Conservation (phyloP, 805 yeast genomes). For the Pichia heedii region DNA sequence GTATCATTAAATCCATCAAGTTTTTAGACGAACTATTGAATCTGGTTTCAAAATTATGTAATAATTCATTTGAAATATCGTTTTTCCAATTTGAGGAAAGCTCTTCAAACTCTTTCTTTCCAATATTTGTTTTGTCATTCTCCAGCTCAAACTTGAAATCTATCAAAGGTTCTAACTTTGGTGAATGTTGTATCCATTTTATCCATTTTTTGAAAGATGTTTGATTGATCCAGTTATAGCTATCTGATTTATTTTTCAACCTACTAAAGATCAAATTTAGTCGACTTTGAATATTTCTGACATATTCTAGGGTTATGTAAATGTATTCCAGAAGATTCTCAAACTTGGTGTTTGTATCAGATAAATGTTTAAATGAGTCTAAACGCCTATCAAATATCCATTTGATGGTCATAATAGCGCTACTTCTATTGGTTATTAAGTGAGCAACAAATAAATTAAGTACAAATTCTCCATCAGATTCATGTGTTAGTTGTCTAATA, state of each 20-base stretch:
- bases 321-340: constrained; percentile 21
- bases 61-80: constrained; percentile 13
- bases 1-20: constrained; percentile 14
- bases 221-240: constrained; percentile 22
- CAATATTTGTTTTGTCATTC: constrained; percentile 11
- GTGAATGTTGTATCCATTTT: constrained; percentile 20
- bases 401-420: constrained; percentile 17
- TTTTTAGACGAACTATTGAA: constrained; percentile 7
- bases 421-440: constrained; percentile 12
- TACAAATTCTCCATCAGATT: constrained; percentile 24
- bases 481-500: constrained; percentile 16
- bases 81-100: constrained; percentile 17
- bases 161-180: not conserved
- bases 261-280: constrained; percentile 17
- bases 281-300: constrained; percentile 18
- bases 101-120: constrained; percentile 5
- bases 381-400: constrained; percentile 20
- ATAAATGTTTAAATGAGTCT: constrained; percentile 7
- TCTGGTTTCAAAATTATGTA: constrained; percentile 1
- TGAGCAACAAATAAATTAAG: constrained; percentile 20
- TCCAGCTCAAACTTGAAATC: constrained; percentile 13
- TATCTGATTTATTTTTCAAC: constrained; percentile 14
- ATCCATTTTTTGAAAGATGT: constrained; percentile 21
- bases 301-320: constrained; percentile 23
- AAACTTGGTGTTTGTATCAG: constrained; percentile 13